Evolutionary conservation across 768 basidiomycete species (phyloP).

Genomic region (Cystobasidium onofrii): DNA sequence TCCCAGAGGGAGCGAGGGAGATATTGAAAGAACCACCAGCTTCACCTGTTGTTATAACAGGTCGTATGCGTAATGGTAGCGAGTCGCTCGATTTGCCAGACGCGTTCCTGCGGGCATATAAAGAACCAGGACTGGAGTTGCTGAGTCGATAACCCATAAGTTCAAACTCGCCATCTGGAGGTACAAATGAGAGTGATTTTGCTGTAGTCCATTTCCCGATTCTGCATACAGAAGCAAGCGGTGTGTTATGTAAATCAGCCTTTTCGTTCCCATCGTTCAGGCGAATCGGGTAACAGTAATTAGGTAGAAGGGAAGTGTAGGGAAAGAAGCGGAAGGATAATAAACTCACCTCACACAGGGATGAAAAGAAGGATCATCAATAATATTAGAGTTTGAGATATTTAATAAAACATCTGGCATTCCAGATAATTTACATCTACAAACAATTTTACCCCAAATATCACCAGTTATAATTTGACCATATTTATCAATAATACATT

Average conservation of each 20-base stretch:
- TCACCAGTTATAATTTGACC: constrained; percentile 60
- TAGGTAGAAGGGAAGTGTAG: too few species aligned
- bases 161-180: constrained; percentile 97
- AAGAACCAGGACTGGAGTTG: neutral
- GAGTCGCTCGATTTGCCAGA: constrained; percentile 1
- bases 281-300: too few species aligned
- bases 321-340: neutral
- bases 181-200: constrained; percentile 68
- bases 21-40: constrained; percentile 27
- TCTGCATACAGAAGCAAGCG: neutral
- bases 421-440: constrained; percentile 69
- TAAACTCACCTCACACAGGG: constrained; percentile 69
- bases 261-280: too few species aligned
- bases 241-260: too few species aligned
- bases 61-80: constrained; percentile 10
- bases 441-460: constrained; percentile 69
- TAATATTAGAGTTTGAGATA: constrained; percentile 64
- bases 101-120: neutral
- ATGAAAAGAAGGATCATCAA: constrained; percentile 79
- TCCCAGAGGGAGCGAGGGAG: neutral
- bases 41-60: constrained; percentile 11
- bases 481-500: constrained; percentile 69
- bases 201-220: constrained; percentile 8
- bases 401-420: constrained; percentile 78
- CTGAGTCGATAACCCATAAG: constrained; percentile 81